A percentile compares a stretch with the other conserved stretches of the same genome.
phyloP scores from a whole-genome alignment of 1,284 basidiomycete species.

The Vanrija pseudolonga region DNA sequence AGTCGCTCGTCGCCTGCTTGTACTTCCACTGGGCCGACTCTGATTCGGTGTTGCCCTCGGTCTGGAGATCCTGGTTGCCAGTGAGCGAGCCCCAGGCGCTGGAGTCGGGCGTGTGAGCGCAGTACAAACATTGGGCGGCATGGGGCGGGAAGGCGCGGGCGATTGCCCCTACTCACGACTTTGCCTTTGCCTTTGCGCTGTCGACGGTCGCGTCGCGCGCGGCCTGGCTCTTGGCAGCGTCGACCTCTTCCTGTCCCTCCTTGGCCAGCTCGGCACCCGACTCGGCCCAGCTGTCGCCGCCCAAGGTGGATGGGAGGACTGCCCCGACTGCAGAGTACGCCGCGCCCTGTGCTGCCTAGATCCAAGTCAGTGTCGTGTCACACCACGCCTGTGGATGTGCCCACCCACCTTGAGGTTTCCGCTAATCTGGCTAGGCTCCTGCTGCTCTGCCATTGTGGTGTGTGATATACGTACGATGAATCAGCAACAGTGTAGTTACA shows the following conservation, averaged over 20 bases:
- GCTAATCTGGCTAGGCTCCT: slow-evolving; percentile 26
- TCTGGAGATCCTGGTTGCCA: slow-evolving; percentile 41
- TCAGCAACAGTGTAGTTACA: too few relatives aligned
- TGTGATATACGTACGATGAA: too few relatives aligned
- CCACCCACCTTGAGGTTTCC: slow-evolving; percentile 29
- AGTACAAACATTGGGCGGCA: too few relatives aligned
- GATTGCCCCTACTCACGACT: slow-evolving; percentile 33
- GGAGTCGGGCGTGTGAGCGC: background rate
- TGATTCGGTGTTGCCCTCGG: slow-evolving; percentile 41
- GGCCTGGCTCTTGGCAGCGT: slow-evolving; percentile 37
- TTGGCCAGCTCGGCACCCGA: slow-evolving; percentile 31
- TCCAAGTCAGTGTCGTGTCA: too few relatives aligned
- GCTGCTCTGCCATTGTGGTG: background rate
- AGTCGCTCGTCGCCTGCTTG: slow-evolving; percentile 31
- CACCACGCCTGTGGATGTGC: background rate
- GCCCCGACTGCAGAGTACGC: slow-evolving; percentile 30
- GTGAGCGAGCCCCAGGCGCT: slow-evolving; percentile 45
- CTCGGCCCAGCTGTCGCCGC: slow-evolving; percentile 26
- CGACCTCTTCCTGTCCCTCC: slow-evolving; percentile 35
- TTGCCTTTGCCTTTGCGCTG: slow-evolving; percentile 36
- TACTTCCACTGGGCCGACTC: slow-evolving; percentile 45
- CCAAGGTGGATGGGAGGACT: slow-evolving; percentile 27
- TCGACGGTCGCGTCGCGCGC: slow-evolving; percentile 39
- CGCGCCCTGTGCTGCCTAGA: slow-evolving; percentile 10
- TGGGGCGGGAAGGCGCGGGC: background rate